These are phyloP conservation scores for Colletotrichum ledebouriae DNA, from an alignment of 2,329 filamentous ascomycete species.

Conservation along the genomic window DNA sequence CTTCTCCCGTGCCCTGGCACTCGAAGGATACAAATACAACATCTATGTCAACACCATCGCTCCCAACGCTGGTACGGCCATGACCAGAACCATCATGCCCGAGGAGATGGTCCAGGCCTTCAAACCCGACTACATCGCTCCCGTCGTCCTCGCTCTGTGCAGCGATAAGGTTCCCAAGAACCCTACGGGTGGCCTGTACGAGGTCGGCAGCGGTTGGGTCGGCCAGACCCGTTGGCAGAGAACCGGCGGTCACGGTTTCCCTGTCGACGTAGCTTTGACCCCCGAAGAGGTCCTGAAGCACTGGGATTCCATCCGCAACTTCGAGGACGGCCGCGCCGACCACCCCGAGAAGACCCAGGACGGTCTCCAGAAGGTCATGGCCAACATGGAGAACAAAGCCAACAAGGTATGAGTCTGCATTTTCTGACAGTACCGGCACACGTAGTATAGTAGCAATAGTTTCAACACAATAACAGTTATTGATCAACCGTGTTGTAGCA, in stretches of 20 bases:
- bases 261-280: conserved; percentile 83
- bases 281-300: conserved; percentile 85
- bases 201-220: conserved; percentile 95
- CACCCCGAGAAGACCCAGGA: conserved; percentile 85
- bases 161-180: conserved; percentile 89
- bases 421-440: conserved; percentile 7
- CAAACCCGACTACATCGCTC: conserved; percentile 98
- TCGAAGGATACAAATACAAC: conserved; percentile 97
- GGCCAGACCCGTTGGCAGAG: conserved; percentile 96
- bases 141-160: conserved; percentile 85
- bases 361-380: conserved; percentile 80
- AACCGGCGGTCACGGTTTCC: conserved; percentile 90
- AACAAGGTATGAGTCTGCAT: conserved; percentile 67
- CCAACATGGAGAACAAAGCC: conserved; percentile 85
- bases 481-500: conserved; percentile 44
- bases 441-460: conserved; percentile 45
- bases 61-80: conserved; percentile 94
- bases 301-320: conserved; percentile 86
- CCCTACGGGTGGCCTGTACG: conserved; percentile 89
- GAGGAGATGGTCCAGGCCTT: conserved; percentile 99
- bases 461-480: conserved; percentile 36
- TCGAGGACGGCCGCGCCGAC: conserved; percentile 89
- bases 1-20: conserved; percentile 91
- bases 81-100: conserved; percentile 94
- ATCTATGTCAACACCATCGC: conserved; percentile 99